Base-by-base conservation (phyloP, 1,284 basidiomycete genomes). In the Moesziomyces antarcticus region DNA sequence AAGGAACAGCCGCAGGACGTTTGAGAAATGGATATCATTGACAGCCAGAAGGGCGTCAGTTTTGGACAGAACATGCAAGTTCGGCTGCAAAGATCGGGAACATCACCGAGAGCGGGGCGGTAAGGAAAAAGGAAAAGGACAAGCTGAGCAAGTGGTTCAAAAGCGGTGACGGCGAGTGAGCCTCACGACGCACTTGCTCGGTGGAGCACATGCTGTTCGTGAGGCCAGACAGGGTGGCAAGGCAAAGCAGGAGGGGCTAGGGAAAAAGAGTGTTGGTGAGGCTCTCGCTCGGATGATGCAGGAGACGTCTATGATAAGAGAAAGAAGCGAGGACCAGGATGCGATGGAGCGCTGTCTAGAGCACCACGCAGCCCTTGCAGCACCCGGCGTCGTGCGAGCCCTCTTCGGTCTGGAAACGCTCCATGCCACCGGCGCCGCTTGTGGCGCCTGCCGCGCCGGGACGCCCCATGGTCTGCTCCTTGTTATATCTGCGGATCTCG, bases 401-500 rank as follows among this genome's bases (percentile, higher is more conserved):
- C 33, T 78, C 78, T 35, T 78, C 73, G 3, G 73, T 68, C 60
- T 69, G 68, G 55, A 72, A 70, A 14, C 65, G 60, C 58, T 75
- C 77, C 73, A 75, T 77, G 7, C 75, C 78, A 22, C 62, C 72
- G 27, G 72, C 60, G 22, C 73, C 77, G 13, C 56, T 62, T n/a
- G 59, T 25, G 21, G 67, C 73, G 18, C 80, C 81, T 7, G 70
- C 66, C 1, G 75, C 78, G n/a, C 81, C 82, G 18, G 81, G 81
- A 43, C 81, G 61, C 33, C 77, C 80, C 45, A 65, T 64, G 1
- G 81, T 74, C 68, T 83, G 82, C 61, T 84, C 72, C 80, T 79
- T 95, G 88, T 98, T 98, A 86, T 94, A 97, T 84, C 92, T 91
- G 79, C 97, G 89, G 81, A 99, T 99, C 85, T 97, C 94, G 50